Percentiles rank a stretch among this genome's conserved stretches.
Evolutionary conservation across 202 grass and related monocot species (phyloP).

Genomic region (Setaria italica): DNA sequence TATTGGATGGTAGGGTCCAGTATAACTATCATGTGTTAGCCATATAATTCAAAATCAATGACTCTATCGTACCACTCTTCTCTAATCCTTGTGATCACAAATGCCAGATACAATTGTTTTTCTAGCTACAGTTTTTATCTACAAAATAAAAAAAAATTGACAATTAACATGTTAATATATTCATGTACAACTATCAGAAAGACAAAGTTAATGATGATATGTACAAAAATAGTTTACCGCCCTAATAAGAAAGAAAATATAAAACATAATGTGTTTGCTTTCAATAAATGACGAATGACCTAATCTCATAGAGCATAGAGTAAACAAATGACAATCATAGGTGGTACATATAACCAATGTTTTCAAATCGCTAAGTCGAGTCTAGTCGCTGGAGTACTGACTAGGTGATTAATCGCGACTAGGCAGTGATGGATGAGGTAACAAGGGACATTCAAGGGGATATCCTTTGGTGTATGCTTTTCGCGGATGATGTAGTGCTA

Average conservation of each 20-base stretch:
- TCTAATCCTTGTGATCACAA: background rate
- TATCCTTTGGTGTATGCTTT: too few species aligned
- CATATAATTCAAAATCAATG: constrained; percentile 9
- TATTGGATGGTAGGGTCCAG: background rate
- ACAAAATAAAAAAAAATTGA: background rate
- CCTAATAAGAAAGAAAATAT: background rate
- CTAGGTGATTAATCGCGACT: too few species aligned
- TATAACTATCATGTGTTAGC: background rate
- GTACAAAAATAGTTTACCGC: background rate
- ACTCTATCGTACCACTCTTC: background rate
- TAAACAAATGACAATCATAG: background rate
- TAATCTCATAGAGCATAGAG: background rate
- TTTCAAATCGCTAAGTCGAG: too few species aligned
- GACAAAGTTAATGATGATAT: background rate
- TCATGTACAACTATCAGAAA: constrained; percentile 34
- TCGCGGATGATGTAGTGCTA: too few species aligned
- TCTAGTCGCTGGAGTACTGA: too few species aligned
- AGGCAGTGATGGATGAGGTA: too few species aligned
- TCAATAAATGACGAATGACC: background rate
- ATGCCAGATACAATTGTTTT: constrained; percentile 18
- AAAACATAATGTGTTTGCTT: background rate
- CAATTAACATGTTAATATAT: constrained; percentile 5
- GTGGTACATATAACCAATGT: background rate
- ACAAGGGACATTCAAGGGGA: too few species aligned
- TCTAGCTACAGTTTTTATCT: constrained; percentile 21